phyloP scores from a whole-genome alignment of 2,329 filamentous ascomycete genomes.

The Fusarium algeriense region DNA sequence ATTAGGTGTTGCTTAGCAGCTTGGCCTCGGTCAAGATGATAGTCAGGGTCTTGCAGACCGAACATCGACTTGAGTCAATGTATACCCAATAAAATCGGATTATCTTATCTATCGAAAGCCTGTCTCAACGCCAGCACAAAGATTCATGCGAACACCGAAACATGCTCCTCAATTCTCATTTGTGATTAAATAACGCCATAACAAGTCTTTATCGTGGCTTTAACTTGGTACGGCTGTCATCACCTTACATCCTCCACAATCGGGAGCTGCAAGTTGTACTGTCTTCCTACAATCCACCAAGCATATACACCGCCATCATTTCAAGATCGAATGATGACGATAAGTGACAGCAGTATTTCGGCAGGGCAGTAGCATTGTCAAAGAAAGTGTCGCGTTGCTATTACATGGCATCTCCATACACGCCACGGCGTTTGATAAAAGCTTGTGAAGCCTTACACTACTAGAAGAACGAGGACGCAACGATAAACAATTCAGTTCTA shows the following conservation, averaged over 20 bases:
- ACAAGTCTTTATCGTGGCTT: background rate
- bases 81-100: conserved; percentile 32
- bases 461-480: background rate
- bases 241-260: conserved; percentile 15
- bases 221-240: conserved; percentile 1
- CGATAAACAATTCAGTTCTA: conserved; percentile 36
- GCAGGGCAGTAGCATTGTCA: conserved; percentile 16
- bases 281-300: background rate
- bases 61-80: conserved; percentile 1
- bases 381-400: background rate
- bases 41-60: conserved; percentile 29
- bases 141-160: conserved; percentile 21
- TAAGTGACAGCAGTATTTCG: conserved; percentile 15
- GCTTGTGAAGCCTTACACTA: conserved; percentile 13
- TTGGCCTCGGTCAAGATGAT: conserved; percentile 33
- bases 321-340: conserved; percentile 31
- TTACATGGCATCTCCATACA: conserved; percentile 19
- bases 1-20: conserved; percentile 12
- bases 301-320: conserved; percentile 31
- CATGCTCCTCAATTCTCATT: background rate
- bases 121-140: background rate
- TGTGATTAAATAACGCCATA: background rate
- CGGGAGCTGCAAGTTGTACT: background rate
- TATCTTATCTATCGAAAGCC: conserved; percentile 40
- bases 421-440: conserved; percentile 28